Evolutionary conservation across 306 rosid species (phyloP).

Genomic region (Arachis hypogaea): DNA sequence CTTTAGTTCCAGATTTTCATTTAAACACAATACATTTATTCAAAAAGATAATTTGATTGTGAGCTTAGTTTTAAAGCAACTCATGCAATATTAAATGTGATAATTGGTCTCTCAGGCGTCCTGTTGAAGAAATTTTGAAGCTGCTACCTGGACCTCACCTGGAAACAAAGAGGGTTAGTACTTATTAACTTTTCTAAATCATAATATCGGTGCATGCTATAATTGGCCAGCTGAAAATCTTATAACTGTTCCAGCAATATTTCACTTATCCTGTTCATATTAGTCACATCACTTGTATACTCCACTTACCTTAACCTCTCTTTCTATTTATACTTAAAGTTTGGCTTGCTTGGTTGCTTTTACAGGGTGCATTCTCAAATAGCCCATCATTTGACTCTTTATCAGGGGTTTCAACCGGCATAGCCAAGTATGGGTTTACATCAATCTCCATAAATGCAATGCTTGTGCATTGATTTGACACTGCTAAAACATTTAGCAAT

Average conservation of each 20-base stretch:
- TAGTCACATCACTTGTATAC: constrained; percentile 19
- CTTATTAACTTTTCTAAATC: constrained; percentile 23
- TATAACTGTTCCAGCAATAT: constrained; percentile 29
- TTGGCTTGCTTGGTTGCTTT: constrained; percentile 33
- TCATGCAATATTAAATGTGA: constrained; percentile 31
- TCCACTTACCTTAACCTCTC: not conserved
- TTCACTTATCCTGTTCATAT: constrained; percentile 35
- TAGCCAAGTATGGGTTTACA: constrained; percentile 63
- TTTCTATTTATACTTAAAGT: constrained; percentile 21
- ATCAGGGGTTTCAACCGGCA: constrained; percentile 66
- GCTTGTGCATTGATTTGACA: constrained; percentile 23
- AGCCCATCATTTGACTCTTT: constrained; percentile 75
- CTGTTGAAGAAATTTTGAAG: constrained; percentile 92
- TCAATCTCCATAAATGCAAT: constrained; percentile 30
- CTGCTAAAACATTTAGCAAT: constrained; percentile 29
- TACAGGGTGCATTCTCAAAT: constrained; percentile 83
- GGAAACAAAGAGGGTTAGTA: constrained; percentile 79
- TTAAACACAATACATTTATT: no score
- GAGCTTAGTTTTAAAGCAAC: not conserved
- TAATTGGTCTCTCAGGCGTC: constrained; percentile 71
- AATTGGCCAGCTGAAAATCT: constrained; percentile 15
- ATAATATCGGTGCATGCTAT: constrained; percentile 20
- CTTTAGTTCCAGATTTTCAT: no score
- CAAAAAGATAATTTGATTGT: no score
- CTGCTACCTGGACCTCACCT: constrained; percentile 97